A percentile compares a stretch with the other conserved stretches of the same genome.
Conservation (phyloP, 768 basidiomycete genomes). For the Coprinopsis cinerea region DNA sequence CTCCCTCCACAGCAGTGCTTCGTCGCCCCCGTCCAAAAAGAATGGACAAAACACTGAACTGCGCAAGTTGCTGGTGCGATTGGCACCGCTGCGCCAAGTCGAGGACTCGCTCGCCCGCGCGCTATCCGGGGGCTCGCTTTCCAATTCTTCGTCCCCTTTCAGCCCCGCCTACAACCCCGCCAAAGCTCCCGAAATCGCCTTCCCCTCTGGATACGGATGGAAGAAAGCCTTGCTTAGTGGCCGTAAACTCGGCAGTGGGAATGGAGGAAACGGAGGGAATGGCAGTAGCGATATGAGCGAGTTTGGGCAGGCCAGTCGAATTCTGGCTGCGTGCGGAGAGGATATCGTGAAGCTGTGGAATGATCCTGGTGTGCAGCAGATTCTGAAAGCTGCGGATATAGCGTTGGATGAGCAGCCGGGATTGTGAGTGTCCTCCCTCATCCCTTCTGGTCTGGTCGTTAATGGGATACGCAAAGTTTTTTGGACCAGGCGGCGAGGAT, state of each 20-base stretch:
- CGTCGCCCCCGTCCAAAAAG: no score
- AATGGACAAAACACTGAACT: conserved; percentile 28
- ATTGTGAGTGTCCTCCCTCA: conserved; percentile 40
- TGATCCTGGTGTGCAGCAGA: conserved; percentile 36
- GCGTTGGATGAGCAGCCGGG: conserved; percentile 51
- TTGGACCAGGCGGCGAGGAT: conserved; percentile 50
- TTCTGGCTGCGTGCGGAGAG: conserved; percentile 46
- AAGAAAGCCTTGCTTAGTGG: conserved; percentile 37
- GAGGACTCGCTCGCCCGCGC: conserved; percentile 43
- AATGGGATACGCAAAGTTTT: conserved; percentile 36
- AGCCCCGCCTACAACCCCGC: conserved; percentile 26
- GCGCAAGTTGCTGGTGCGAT: conserved; percentile 40
- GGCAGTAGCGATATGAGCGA: conserved; percentile 21
- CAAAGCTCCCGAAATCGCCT: conserved; percentile 40
- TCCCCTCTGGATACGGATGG: conserved; percentile 47
- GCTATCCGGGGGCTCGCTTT: conserved; percentile 29
- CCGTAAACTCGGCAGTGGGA: conserved; percentile 15
- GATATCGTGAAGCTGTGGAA: conserved; percentile 55
- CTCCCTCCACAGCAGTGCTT: no score
- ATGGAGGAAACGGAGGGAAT: conserved; percentile 11
- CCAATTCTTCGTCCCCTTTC: conserved; percentile 7
- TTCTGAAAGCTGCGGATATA: conserved; percentile 38
- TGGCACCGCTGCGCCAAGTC: conserved; percentile 51
- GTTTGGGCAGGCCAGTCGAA: conserved; percentile 38
- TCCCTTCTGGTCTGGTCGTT: neutral